A percentile compares a stretch with the other conserved stretches of the same genome.
phyloP scores from a whole-genome alignment of 805 yeast species.

The Candida sithepensis region DNA sequence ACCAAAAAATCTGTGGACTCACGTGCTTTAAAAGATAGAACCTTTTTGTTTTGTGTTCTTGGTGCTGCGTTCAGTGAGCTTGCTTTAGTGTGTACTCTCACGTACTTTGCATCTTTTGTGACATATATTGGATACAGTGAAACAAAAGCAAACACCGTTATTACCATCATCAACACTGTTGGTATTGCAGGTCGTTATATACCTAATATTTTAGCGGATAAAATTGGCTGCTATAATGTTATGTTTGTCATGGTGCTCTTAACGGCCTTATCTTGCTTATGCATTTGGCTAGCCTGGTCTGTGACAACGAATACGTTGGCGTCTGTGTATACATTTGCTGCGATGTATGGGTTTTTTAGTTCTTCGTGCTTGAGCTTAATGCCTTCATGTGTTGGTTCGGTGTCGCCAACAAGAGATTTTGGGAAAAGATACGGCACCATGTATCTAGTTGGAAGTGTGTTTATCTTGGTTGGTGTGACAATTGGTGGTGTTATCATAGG shows the following conservation, averaged over 20 bases:
- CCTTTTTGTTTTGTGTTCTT: slow-evolving; percentile 34
- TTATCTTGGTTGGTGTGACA: slow-evolving; percentile 37
- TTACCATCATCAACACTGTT: slow-evolving; percentile 36
- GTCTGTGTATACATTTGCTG: slow-evolving; percentile 48
- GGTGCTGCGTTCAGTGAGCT: slow-evolving; percentile 43
- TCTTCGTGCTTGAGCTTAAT: slow-evolving; percentile 56
- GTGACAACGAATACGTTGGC: slow-evolving; percentile 12
- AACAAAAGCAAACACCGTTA: slow-evolving; percentile 32
- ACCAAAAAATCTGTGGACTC: slow-evolving; percentile 30
- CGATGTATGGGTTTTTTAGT: slow-evolving; percentile 50
- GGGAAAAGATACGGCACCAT: slow-evolving; percentile 67
- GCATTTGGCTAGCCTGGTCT: slow-evolving; percentile 57
- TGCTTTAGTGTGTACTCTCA: slow-evolving; percentile 42
- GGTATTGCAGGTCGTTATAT: slow-evolving; percentile 39
- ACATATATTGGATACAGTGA: slow-evolving; percentile 39
- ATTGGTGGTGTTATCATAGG: slow-evolving; percentile 43
- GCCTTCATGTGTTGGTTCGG: slow-evolving; percentile 58
- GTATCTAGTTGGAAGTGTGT: slow-evolving; percentile 36
- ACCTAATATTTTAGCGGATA: slow-evolving; percentile 41
- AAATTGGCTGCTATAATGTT: slow-evolving; percentile 40
- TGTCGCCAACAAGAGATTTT: slow-evolving; percentile 55
- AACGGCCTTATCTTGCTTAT: slow-evolving; percentile 37
- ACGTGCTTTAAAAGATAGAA: slow-evolving; percentile 27
- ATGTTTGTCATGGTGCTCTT: slow-evolving; percentile 35
- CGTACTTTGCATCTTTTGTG: slow-evolving; percentile 51